A percentile compares a stretch with the other conserved stretches of the same genome.
Conservation (phyloP, 805 yeast genomes). For the Candida awuae region DNA sequence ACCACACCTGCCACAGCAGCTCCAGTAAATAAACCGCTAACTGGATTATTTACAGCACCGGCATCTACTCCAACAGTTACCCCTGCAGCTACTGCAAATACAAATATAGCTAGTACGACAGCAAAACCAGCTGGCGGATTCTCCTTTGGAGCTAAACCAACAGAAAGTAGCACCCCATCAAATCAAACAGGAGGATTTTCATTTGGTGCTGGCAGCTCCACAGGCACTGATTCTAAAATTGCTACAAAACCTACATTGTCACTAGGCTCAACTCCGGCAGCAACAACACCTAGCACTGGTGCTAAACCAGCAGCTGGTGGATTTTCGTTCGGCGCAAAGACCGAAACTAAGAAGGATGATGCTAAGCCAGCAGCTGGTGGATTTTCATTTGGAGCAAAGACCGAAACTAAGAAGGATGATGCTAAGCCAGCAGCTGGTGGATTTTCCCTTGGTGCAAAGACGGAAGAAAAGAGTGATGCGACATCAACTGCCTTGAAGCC, state of each 20-base stretch:
- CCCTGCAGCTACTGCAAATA: not conserved
- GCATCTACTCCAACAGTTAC: slow-evolving; percentile 1
- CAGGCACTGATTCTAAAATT: slow-evolving; percentile 4
- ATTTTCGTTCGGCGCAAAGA: slow-evolving; percentile 12
- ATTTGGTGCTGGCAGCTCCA: slow-evolving; percentile 8
- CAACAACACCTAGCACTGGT: slow-evolving; percentile 10
- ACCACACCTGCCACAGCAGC: too few species aligned
- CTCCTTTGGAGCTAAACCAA: slow-evolving; percentile 7
- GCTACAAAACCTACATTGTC: slow-evolving; percentile 8
- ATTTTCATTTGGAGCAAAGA: slow-evolving; percentile 17
- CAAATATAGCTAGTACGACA: not conserved
- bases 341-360: slow-evolving; percentile 10
- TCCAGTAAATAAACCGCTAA: slow-evolving; percentile 3
- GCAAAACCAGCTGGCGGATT: not conserved
- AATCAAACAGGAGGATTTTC: slow-evolving; percentile 11
- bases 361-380: slow-evolving; percentile 8
- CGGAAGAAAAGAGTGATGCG: slow-evolving; percentile 12
- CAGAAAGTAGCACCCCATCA: slow-evolving; percentile 10
- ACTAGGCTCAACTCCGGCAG: slow-evolving; percentile 1
- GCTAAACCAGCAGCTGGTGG: slow-evolving; percentile 12
- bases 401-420: slow-evolving; percentile 12
- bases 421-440: slow-evolving; percentile 8
- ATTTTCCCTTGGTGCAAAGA: slow-evolving; percentile 17
- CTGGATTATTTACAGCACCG: too few species aligned
- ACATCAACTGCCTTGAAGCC: slow-evolving; percentile 5